These are phyloP conservation scores for Mrakiaceae sp. DNA, from an alignment of 1,284 basidiomycete genomes.

Conservation along the genomic window DNA sequence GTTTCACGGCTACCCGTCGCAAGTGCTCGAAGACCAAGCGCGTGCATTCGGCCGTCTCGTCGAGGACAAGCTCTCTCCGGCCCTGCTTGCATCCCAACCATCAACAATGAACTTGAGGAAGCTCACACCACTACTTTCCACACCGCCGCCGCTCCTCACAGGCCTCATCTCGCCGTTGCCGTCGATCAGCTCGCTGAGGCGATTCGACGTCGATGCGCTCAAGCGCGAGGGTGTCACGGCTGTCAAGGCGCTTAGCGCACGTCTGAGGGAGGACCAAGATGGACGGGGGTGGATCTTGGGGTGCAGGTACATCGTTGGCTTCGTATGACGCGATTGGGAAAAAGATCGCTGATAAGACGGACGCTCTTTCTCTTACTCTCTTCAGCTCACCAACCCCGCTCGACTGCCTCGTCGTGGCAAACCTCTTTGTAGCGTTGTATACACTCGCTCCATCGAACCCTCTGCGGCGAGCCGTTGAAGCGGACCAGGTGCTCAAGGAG, in stretches of 20 bases:
- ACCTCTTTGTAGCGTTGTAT: conserved; percentile 1
- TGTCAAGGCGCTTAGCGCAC: conserved; percentile 5
- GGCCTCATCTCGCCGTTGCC: conserved; percentile 12
- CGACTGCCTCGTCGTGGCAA: conserved; percentile 12
- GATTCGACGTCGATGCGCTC: conserved; percentile 7
- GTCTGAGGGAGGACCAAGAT: conserved; percentile 4
- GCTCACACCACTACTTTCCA: conserved; percentile 4
- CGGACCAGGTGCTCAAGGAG: neutral
- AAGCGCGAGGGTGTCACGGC: conserved; percentile 8
- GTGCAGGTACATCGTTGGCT: conserved; percentile 4
- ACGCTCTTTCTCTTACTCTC: neutral
- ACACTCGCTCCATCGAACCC: conserved; percentile 3
- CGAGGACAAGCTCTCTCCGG: conserved; percentile 6
- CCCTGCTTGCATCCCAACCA: conserved; percentile 7
- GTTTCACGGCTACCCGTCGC: conserved; percentile 10
- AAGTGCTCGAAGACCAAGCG: conserved; percentile 4
- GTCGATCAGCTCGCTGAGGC: neutral
- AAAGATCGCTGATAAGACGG: neutral
- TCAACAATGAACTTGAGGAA: neutral
- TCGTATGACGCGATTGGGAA: neutral
- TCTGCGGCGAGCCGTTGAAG: conserved; percentile 8
- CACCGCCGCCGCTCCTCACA: conserved; percentile 5
- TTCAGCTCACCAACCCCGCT: conserved; percentile 6
- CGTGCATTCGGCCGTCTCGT: conserved; percentile 12
- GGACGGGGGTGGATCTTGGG: conserved; percentile 12